Evolutionary conservation across 108 stramenopile species (phyloP).

Genomic region (Cyclotella cryptica): DNA sequence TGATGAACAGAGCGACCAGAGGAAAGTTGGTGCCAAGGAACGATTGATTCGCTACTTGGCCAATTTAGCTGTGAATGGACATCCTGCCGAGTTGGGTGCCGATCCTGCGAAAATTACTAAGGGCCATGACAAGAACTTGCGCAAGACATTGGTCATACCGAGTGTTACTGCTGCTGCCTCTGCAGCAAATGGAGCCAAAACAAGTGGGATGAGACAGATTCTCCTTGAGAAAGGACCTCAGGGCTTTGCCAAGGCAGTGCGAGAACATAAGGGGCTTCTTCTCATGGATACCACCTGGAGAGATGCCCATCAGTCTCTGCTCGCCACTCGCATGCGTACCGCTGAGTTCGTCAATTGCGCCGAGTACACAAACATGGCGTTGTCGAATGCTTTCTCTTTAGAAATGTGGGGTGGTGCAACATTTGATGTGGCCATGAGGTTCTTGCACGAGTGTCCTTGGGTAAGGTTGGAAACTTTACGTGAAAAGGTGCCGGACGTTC

Average conservation of each 20-base stretch:
- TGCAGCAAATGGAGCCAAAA: not conserved
- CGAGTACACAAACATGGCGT: slow-evolving; percentile 74
- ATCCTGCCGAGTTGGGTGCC: slow-evolving; percentile 87
- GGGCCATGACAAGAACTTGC: slow-evolving; percentile 37
- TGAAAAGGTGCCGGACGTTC: slow-evolving; percentile 78
- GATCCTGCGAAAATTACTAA: slow-evolving; percentile 60
- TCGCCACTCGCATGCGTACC: slow-evolving; percentile 96
- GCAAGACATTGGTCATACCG: slow-evolving; percentile 56
- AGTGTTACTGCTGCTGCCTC: slow-evolving; percentile 2
- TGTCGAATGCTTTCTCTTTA: slow-evolving; percentile 84
- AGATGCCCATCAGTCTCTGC: slow-evolving; percentile 97
- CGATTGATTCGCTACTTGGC: slow-evolving; percentile 83
- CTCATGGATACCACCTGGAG: slow-evolving; percentile 98
- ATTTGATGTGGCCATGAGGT: slow-evolving; percentile 94
- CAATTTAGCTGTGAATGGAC: slow-evolving; percentile 92
- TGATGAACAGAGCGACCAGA: slow-evolving; percentile 65
- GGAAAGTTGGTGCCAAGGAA: slow-evolving; percentile 68
- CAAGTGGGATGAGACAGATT: slow-evolving; percentile 53
- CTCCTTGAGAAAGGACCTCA: slow-evolving; percentile 77
- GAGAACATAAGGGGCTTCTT: slow-evolving; percentile 85
- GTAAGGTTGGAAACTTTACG: slow-evolving; percentile 70
- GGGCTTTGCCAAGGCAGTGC: slow-evolving; percentile 94
- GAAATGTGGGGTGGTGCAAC: slow-evolving; percentile 99
- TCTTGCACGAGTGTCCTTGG: slow-evolving; percentile 89
- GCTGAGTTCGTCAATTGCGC: slow-evolving; percentile 88